Percentiles rank a stretch among this genome's conserved stretches.
Evolutionary conservation across 202 grass and related monocot genomes (phyloP).

Genomic region (Brachypodium distachyon): DNA sequence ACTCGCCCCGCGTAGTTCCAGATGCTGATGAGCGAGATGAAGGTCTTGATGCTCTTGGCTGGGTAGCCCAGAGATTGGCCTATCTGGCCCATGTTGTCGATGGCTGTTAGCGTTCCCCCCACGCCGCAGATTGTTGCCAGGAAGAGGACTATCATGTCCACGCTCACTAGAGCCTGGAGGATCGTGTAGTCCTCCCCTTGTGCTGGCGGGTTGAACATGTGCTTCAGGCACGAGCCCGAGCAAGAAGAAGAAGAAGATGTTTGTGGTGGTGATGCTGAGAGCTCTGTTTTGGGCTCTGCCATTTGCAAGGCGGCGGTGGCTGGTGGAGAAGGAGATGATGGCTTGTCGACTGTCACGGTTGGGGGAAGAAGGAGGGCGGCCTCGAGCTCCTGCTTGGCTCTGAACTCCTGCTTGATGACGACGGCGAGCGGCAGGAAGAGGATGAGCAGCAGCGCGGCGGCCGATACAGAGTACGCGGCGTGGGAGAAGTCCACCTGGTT

Average conservation of each 20-base stretch:
- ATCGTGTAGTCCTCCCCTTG: constrained; percentile 82
- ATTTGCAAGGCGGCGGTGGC: background rate
- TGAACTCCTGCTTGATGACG: constrained; percentile 71
- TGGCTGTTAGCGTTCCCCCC: constrained; percentile 81
- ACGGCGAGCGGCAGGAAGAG: constrained; percentile 75
- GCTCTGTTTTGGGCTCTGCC: background rate
- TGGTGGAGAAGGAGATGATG: no score
- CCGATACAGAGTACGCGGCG: constrained; percentile 26
- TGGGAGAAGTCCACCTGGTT: constrained; percentile 46
- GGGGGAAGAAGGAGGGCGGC: constrained; percentile 27
- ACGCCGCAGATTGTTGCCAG: constrained; percentile 80
- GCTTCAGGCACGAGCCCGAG: constrained; percentile 6
- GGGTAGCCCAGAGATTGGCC: constrained; percentile 70
- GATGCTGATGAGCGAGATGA: constrained; percentile 96
- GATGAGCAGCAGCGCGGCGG: constrained; percentile 48
- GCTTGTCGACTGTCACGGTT: constrained; percentile 39
- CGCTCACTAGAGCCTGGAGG: constrained; percentile 76
- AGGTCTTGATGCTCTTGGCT: constrained; percentile 64
- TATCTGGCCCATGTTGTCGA: constrained; percentile 99
- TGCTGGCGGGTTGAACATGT: constrained; percentile 61
- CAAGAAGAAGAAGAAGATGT: no score
- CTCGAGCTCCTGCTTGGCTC: constrained; percentile 32
- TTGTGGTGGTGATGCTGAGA: background rate
- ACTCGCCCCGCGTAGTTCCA: constrained; percentile 99
- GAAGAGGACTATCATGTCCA: constrained; percentile 89